These are phyloP conservation scores for Ensete ventricosum DNA, from an alignment of 176 grass and related monocot genomes.

Conservation along the genomic window DNA sequence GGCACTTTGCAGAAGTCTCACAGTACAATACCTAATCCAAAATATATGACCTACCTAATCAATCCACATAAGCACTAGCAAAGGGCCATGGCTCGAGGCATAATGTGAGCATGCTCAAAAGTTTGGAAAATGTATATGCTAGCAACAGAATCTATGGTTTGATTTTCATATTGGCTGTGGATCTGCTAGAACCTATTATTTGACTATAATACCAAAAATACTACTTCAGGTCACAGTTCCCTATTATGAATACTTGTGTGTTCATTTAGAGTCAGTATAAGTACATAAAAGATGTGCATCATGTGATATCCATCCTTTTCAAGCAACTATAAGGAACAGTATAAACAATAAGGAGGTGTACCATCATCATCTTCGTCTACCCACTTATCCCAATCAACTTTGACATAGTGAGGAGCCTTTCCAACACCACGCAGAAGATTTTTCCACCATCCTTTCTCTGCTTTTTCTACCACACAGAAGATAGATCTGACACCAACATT, in stretches of 20 bases:
- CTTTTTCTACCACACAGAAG: conserved; percentile 65
- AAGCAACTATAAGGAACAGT: no score
- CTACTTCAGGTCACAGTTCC: not conserved
- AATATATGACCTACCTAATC: no score
- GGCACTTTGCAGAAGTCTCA: no score
- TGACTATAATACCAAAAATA: not conserved
- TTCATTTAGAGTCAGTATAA: not conserved
- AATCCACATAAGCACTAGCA: no score
- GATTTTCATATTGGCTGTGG: no score
- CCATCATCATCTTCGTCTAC: conserved; percentile 83
- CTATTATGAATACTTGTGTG: not conserved
- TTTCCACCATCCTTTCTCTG: conserved; percentile 76
- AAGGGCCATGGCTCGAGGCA: no score
- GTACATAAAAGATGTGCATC: conserved; percentile 6
- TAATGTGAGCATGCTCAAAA: no score
- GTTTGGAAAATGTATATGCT: no score
- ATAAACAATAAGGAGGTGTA: no score
- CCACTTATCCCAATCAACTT: conserved; percentile 99
- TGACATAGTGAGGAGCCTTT: conserved; percentile 61
- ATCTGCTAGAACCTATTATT: no score
- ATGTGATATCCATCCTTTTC: conserved; percentile 20
- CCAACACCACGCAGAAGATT: conserved; percentile 61
- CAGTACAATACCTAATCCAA: no score
- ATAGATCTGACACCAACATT: conserved; percentile 65
- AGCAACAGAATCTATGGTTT: no score